Conservation (phyloP, 2,329 filamentous ascomycete species). For the Gaeumannomyces tritici region DNA sequence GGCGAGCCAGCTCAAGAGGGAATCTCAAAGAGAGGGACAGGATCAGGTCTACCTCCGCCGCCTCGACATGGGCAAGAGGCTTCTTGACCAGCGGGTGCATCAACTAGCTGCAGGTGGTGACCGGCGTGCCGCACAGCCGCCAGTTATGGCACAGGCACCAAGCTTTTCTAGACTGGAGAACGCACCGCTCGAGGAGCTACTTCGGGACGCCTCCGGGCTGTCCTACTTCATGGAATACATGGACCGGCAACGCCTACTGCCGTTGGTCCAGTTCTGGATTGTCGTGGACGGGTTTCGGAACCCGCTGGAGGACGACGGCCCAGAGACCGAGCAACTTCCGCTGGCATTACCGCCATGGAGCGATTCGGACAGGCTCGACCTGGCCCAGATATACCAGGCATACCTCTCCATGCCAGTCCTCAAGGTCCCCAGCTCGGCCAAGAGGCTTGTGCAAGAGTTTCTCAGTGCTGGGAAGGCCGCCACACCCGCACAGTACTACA, state of each 20-base stretch:
- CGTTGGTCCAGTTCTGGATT: conserved; percentile 93
- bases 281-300: conserved; percentile 95
- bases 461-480: conserved; percentile 68
- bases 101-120: conserved; percentile 58
- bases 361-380: conserved; percentile 74
- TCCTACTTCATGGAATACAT: conserved; percentile 99
- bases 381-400: conserved; percentile 83
- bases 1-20: conserved; percentile 80
- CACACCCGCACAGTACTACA: conserved; percentile 71
- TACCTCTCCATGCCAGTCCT: conserved; percentile 80
- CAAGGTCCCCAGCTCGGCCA: conserved; percentile 61
- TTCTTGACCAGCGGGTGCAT: conserved; percentile 82
- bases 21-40: conserved; percentile 66
- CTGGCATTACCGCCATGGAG: conserved; percentile 61
- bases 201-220: conserved; percentile 80
- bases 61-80: conserved; percentile 81
- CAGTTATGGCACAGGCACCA: conserved; percentile 15
- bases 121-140: conserved; percentile 22
- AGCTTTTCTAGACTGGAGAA: conserved; percentile 59
- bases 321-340: conserved; percentile 56
- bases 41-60: conserved; percentile 82
- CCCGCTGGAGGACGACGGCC: conserved; percentile 79
- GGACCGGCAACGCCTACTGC: conserved; percentile 82
- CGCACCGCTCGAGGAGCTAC: conserved; percentile 70
- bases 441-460: conserved; percentile 64